phyloP scores from a whole-genome alignment of 441 rosid species.

The Theobroma grandiflorum region DNA sequence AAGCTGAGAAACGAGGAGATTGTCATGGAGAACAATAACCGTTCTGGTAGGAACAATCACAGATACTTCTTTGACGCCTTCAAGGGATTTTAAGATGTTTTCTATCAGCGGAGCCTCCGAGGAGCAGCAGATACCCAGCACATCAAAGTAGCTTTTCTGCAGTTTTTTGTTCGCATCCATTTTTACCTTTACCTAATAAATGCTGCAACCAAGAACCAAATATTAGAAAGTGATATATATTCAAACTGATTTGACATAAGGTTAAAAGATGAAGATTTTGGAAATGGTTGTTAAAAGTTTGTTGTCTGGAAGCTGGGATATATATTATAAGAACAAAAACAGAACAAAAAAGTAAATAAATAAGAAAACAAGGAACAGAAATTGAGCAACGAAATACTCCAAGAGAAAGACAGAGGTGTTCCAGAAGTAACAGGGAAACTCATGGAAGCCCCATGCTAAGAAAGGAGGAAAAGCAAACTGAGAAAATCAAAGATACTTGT shows the following conservation, averaged over 20 bases:
- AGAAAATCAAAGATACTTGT: background rate
- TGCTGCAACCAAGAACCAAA: background rate
- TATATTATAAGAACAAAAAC: background rate
- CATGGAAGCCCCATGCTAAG: background rate
- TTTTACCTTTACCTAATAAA: constrained; percentile 21
- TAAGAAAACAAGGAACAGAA: background rate
- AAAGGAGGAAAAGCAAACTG: background rate
- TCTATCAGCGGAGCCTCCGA: constrained; percentile 86
- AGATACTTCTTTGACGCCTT: constrained; percentile 70
- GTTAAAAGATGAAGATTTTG: background rate
- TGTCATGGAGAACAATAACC: constrained; percentile 84
- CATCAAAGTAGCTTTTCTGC: constrained; percentile 89
- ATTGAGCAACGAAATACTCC: background rate
- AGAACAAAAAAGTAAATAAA: background rate
- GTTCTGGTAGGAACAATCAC: constrained; percentile 85
- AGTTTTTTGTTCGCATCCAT: constrained; percentile 41
- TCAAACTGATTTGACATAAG: no score
- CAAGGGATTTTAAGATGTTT: constrained; percentile 60
- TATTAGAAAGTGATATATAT: no score
- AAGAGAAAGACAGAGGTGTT: background rate
- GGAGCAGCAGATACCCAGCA: constrained; percentile 86
- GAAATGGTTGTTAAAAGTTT: background rate
- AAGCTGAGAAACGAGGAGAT: constrained; percentile 61
- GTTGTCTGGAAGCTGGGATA: background rate
- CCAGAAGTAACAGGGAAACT: background rate